Percentiles rank a stretch among this genome's conserved stretches.
phyloP scores from a whole-genome alignment of 495 filamentous ascomycete genomes.

The Collariella sp. region DNA sequence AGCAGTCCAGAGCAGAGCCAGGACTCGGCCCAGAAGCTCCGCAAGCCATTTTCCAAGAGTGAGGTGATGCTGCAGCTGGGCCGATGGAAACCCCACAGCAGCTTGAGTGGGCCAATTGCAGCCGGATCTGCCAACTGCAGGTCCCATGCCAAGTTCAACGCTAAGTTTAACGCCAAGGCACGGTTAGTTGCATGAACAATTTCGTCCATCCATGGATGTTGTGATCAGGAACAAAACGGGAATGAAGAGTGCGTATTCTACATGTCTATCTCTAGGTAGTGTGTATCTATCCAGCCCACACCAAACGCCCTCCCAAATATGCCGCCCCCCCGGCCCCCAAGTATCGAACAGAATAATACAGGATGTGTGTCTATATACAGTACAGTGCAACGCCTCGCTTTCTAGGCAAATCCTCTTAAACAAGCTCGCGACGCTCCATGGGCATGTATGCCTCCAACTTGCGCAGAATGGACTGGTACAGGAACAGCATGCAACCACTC shows the following conservation, averaged over 20 bases:
- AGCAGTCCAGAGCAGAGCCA: background rate
- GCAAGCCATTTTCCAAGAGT: background rate
- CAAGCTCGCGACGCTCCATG: slow-evolving; percentile 24
- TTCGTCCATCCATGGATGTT: background rate
- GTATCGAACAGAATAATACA: slow-evolving; percentile 7
- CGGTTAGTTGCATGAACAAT: background rate
- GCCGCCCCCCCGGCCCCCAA: slow-evolving; percentile 1
- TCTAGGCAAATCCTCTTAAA: slow-evolving; percentile 5
- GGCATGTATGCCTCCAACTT: slow-evolving; percentile 53
- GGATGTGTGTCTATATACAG: slow-evolving; percentile 24
- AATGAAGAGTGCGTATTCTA: slow-evolving; percentile 12
- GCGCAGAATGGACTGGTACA: slow-evolving; percentile 83
- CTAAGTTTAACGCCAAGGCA: background rate
- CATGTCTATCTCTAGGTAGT: slow-evolving; percentile 12
- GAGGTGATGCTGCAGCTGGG: slow-evolving; percentile 6
- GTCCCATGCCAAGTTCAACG: background rate
- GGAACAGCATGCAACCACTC: slow-evolving; percentile 90
- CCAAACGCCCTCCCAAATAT: slow-evolving; percentile 14
- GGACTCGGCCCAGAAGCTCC: background rate
- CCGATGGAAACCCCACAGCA: slow-evolving; percentile 3
- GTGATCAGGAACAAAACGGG: too few relatives aligned
- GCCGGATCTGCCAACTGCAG: background rate
- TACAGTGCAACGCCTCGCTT: slow-evolving; percentile 10
- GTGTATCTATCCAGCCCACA: slow-evolving; percentile 21
- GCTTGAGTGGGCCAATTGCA: slow-evolving; percentile 2